phyloP scores from a whole-genome alignment of 305 asterid species.

The Fraxinus dipetala region DNA sequence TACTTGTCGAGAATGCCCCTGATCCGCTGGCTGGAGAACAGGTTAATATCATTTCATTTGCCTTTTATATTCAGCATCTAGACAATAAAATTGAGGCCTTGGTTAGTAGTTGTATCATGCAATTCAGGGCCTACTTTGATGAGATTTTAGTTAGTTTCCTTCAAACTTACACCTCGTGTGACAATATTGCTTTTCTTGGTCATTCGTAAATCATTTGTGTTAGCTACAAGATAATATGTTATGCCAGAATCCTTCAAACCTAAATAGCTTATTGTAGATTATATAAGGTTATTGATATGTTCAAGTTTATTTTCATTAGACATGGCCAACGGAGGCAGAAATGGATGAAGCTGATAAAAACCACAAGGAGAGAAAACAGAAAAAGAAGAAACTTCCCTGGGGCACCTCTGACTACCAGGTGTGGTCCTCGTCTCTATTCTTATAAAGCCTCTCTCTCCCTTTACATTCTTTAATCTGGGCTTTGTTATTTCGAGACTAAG shows the following conservation, averaged over 20 bases:
- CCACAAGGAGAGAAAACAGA: slow-evolving; percentile 50
- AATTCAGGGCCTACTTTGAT: background rate
- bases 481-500: background rate
- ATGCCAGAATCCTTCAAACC: background rate
- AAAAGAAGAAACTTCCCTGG: slow-evolving; percentile 60
- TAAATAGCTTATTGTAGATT: slow-evolving; percentile 1
- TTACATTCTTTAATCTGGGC: background rate
- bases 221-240: background rate
- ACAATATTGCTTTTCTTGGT: background rate
- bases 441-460: background rate
- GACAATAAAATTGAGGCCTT: background rate
- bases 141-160: background rate
- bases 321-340: slow-evolving; percentile 99
- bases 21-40: slow-evolving; percentile 95
- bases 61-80: slow-evolving; percentile 23
- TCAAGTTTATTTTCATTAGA: slow-evolving; percentile 41
- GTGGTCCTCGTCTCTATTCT: slow-evolving; percentile 20
- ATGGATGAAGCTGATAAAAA: slow-evolving; percentile 80
- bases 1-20: slow-evolving; percentile 70
- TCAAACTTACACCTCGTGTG: background rate
- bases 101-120: background rate
- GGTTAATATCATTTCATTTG: slow-evolving; percentile 37
- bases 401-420: slow-evolving; percentile 98
- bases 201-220: background rate
- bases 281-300: slow-evolving; percentile 7